Conservation (phyloP, 2,329 filamentous ascomycete species). For the Leptographium lundbergii region DNA sequence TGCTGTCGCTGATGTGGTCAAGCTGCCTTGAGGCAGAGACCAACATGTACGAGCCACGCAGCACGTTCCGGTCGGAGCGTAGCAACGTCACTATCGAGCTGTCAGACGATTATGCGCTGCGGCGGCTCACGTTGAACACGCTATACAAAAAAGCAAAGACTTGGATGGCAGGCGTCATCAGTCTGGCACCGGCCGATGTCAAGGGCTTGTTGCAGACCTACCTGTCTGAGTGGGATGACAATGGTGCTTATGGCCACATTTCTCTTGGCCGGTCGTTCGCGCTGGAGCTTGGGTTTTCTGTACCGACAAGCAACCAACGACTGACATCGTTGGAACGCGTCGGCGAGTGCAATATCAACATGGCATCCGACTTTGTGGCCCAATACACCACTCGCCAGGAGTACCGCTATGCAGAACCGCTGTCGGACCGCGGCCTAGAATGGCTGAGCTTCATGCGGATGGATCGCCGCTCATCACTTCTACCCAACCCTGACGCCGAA, state of each 20-base stretch:
- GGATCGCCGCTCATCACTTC: constrained; percentile 38
- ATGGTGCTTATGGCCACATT: constrained; percentile 81
- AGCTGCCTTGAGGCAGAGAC: constrained; percentile 91
- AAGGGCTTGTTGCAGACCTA: constrained; percentile 95
- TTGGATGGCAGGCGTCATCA: constrained; percentile 73
- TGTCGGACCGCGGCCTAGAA: constrained; percentile 55
- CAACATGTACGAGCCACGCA: constrained; percentile 80
- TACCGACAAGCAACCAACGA: constrained; percentile 77
- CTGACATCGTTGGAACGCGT: constrained; percentile 69
- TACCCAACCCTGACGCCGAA: constrained; percentile 38
- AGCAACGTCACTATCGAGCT: constrained; percentile 75
- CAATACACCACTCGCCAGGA: constrained; percentile 96
- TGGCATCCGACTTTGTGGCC: constrained; percentile 88
- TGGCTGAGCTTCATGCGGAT: constrained; percentile 47
- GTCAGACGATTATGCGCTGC: constrained; percentile 83
- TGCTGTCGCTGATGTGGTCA: constrained; percentile 88
- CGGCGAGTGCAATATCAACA: constrained; percentile 67
- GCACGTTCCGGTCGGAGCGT: constrained; percentile 63
- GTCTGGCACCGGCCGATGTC: constrained; percentile 79
- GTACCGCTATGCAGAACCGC: constrained; percentile 74
- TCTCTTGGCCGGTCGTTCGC: constrained; percentile 90
- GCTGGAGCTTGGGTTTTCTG: constrained; percentile 76
- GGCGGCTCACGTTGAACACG: constrained; percentile 64
- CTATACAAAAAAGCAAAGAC: constrained; percentile 63
- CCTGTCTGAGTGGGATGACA: constrained; percentile 86